Percentiles rank a stretch among this genome's conserved stretches.
Conservation (phyloP, 2,329 filamentous ascomycete genomes). For the Stromatinia cepivora region DNA sequence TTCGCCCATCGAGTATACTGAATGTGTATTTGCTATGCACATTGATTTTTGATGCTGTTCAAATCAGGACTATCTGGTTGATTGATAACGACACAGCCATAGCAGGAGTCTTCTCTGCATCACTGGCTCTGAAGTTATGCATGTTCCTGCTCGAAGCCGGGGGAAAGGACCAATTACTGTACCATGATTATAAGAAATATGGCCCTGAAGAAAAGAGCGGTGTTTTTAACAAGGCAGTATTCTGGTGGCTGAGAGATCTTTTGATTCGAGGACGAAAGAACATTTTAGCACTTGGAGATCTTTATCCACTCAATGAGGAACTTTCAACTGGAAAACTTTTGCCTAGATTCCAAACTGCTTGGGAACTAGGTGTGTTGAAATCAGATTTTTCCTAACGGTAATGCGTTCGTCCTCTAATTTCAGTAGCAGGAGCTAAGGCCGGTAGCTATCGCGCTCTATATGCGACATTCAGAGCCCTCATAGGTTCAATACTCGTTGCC, state of each 20-base stretch:
- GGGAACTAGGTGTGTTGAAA: background rate
- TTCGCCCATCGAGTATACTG: slow-evolving; percentile 24
- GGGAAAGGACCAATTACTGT: slow-evolving; percentile 30
- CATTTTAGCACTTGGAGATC: slow-evolving; percentile 39
- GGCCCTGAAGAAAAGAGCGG: slow-evolving; percentile 40
- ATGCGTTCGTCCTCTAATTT: background rate
- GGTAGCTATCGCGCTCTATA: background rate
- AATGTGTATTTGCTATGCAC: slow-evolving; percentile 28
- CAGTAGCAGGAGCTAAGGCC: background rate
- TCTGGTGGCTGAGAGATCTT: slow-evolving; percentile 44
- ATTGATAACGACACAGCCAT: slow-evolving; percentile 30
- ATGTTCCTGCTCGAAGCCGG: slow-evolving; percentile 33
- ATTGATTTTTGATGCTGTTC: slow-evolving; percentile 28
- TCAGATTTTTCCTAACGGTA: background rate
- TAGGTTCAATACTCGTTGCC: background rate
- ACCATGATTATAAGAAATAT: slow-evolving; percentile 26
- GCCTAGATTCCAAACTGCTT: background rate
- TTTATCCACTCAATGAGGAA: slow-evolving; percentile 32
- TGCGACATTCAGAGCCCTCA: background rate
- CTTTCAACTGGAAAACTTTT: slow-evolving; percentile 15
- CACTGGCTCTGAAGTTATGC: slow-evolving; percentile 29
- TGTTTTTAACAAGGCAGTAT: slow-evolving; percentile 41
- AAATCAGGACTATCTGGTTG: slow-evolving; percentile 31
- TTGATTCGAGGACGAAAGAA: slow-evolving; percentile 40
- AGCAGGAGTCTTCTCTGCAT: slow-evolving; percentile 25